Conservation (phyloP, 2,329 filamentous ascomycete genomes). For the Phialophora verrucosa region DNA sequence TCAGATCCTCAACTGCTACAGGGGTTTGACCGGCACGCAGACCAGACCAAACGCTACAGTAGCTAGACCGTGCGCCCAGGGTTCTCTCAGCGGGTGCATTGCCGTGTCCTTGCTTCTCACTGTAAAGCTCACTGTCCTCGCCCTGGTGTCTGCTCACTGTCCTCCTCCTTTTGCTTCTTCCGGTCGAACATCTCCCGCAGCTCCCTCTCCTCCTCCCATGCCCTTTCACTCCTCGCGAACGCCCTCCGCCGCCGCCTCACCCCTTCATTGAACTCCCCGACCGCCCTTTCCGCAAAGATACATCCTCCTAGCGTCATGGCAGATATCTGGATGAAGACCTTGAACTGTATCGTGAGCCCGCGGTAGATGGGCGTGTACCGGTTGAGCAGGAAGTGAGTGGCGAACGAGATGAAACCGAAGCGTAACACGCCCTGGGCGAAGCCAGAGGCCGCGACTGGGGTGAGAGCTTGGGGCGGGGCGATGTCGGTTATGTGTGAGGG, state of each 20-base stretch:
- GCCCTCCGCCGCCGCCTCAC: slow-evolving; percentile 50
- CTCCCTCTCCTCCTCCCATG: slow-evolving; percentile 41
- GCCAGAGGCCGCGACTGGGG: slow-evolving; percentile 49
- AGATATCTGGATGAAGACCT: slow-evolving; percentile 56
- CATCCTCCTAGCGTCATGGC: slow-evolving; percentile 56
- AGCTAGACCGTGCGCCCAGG: neutral
- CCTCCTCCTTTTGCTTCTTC: slow-evolving; percentile 39
- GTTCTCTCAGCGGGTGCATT: neutral
- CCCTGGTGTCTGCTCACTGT: neutral
- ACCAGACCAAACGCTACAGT: neutral
- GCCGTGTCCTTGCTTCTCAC: neutral
- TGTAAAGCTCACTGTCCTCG: neutral
- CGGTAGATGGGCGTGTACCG: slow-evolving; percentile 52
- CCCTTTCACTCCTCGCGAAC: slow-evolving; percentile 35
- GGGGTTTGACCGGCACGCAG: neutral
- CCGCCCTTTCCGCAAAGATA: slow-evolving; percentile 55
- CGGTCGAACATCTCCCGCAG: slow-evolving; percentile 46
- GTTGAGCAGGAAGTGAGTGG: slow-evolving; percentile 53
- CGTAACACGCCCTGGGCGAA: slow-evolving; percentile 53
- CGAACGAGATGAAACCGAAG: slow-evolving; percentile 54
- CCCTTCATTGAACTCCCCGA: slow-evolving; percentile 54
- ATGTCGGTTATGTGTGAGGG: slow-evolving; percentile 48
- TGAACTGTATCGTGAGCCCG: slow-evolving; percentile 56
- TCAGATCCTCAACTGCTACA: neutral
- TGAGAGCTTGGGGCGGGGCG: slow-evolving; percentile 51